Evolutionary conservation across 208 protist genomes (phyloP).

Genomic region (Leishmania martiniquensis): DNA sequence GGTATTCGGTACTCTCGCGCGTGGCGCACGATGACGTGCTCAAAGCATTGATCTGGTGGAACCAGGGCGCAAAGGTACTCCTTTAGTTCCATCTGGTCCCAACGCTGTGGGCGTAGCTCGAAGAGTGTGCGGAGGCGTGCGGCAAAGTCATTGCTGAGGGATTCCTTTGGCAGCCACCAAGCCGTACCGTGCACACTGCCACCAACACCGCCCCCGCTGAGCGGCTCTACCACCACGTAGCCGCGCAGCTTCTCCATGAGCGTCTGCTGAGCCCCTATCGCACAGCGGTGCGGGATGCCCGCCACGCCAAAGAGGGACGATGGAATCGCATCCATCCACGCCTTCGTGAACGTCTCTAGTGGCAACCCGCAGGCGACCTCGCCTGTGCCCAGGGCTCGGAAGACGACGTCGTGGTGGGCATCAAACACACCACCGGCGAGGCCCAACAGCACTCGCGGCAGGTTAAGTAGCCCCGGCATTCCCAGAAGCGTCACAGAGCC

Average conservation of each 20-base stretch:
- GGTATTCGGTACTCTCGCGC: slow-evolving; percentile 69
- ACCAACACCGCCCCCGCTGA: not conserved
- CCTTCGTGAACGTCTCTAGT: slow-evolving; percentile 39
- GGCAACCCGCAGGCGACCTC: slow-evolving; percentile 25
- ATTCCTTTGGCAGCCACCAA: slow-evolving; percentile 53
- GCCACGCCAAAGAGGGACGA: slow-evolving; percentile 34
- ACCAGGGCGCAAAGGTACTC: slow-evolving; percentile 67
- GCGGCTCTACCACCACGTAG: slow-evolving; percentile 31
- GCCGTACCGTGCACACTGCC: slow-evolving; percentile 16
- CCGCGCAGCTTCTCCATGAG: slow-evolving; percentile 45
- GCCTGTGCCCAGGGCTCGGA: slow-evolving; percentile 10
- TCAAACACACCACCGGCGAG: slow-evolving; percentile 58
- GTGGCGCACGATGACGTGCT: slow-evolving; percentile 55
- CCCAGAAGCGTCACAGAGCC: slow-evolving; percentile 5
- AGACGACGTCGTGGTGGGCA: slow-evolving; percentile 6
- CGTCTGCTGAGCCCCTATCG: not conserved
- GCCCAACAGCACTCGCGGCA: slow-evolving; percentile 36
- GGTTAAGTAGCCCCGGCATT: slow-evolving; percentile 23
- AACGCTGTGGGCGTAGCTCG: slow-evolving; percentile 48
- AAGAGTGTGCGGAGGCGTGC: slow-evolving; percentile 55
- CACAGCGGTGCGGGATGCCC: slow-evolving; percentile 16
- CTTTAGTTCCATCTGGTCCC: slow-evolving; percentile 42
- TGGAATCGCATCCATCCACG: slow-evolving; percentile 42
- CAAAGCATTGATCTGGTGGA: slow-evolving; percentile 47
- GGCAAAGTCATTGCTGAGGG: slow-evolving; percentile 41